Evolutionary conservation across 2,329 filamentous ascomycete species (phyloP), one percentile per base, ranked within the genome.

Genomic region (Aspergillus caelatus): DNA sequence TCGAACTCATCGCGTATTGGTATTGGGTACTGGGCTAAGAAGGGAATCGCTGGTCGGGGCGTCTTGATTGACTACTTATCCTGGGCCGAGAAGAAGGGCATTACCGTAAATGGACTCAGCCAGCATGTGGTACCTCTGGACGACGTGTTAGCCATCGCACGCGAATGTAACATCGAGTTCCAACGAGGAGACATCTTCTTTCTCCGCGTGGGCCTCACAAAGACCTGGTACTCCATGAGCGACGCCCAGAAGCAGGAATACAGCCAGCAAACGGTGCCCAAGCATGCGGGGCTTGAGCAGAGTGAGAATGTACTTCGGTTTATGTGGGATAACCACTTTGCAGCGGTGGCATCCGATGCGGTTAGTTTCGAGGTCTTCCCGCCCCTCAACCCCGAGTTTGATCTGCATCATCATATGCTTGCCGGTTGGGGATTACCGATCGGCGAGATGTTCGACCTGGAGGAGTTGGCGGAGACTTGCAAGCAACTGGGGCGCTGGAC

Each of bases 251-350:
- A 70, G 21, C 23, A 66, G 32, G 60, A 62, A 12, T 78, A 78
- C 56, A 75, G 75, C 41, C 66, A 72, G 34, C 75, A 77, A 61
- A 39, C 57, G 3, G 65, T 58, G 48, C 76, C 76, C 2, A 70
- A 75, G 43, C 76, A 78, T 66, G 73, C 75, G 8, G 77, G 77
- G 0, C 71, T 78, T 21, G 77, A 78, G 66, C 77, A 78, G 65
- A 78, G 74, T 21, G 76, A 78, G 68, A 75, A 74, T 4, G 75
- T 83, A 12, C 77, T 87, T 9, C 78, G 82, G 16, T 89, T 87
- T 81, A 75, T 89, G 23, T 89, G 86, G 85, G 83, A 88, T 60
- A 79, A 83, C 61, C 80, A 83, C 53, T 88, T 89, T 71, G 78
- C 85, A 0, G 87, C 86, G 1, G 82, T 88, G 1, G 87, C 84